These are phyloP conservation scores for Leccinum imitatum DNA, from an alignment of 768 basidiomycete genomes.

Conservation along the genomic window DNA sequence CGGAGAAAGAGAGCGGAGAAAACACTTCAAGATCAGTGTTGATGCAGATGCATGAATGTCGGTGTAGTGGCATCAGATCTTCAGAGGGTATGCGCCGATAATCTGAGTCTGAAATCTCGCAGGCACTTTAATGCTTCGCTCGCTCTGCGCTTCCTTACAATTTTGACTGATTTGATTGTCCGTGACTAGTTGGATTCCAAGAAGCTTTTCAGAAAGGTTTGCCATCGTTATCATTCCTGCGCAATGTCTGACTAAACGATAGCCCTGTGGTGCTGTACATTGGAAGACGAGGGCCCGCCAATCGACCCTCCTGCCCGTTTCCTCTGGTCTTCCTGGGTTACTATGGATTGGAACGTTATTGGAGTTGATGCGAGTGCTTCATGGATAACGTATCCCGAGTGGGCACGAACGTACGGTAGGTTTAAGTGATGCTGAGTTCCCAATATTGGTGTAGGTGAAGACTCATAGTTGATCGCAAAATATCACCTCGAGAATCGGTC, in stretches of 20 bases:
- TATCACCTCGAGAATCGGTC: constrained; percentile 1
- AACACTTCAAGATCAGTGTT: not conserved
- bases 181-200: not conserved
- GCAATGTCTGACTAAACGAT: not conserved
- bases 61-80: not conserved
- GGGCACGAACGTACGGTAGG: constrained; percentile 11
- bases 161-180: too few species aligned
- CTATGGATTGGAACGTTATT: not conserved
- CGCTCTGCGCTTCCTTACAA: too few species aligned
- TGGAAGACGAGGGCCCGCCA: not conserved
- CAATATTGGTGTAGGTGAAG: constrained; percentile 2
- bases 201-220: not conserved
- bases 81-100: too few species aligned
- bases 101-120: too few species aligned
- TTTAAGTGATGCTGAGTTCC: not conserved
- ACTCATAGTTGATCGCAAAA: not conserved
- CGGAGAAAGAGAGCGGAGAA: not conserved
- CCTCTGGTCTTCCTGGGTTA: not conserved
- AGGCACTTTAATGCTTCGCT: too few species aligned
- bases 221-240: not conserved
- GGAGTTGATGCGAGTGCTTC: not conserved
- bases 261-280: not conserved
- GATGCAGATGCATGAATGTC: not conserved
- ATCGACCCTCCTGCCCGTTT: not conserved
- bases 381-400: not conserved